Percentiles rank a stretch among this genome's conserved stretches.
Evolutionary conservation across 2,329 filamentous ascomycete species (phyloP).

Genomic region (Fusarium citri): DNA sequence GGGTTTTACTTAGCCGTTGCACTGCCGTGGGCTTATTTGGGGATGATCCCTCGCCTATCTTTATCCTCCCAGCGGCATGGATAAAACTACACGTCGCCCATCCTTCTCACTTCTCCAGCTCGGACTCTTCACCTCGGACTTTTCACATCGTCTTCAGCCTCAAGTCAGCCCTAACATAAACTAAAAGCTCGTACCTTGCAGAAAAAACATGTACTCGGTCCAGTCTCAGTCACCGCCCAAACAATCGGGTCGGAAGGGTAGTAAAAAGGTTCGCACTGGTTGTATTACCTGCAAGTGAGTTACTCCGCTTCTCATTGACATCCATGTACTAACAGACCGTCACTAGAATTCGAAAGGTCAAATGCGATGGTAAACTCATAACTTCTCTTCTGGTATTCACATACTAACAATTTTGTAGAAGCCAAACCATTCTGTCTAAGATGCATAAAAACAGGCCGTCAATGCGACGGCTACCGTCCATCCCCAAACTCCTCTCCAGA

Average conservation of each 20-base stretch:
- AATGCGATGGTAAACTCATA: constrained; percentile 13
- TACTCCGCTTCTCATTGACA: background rate
- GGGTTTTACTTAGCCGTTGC: background rate
- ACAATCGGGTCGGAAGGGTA: constrained; percentile 54
- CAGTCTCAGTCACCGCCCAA: constrained; percentile 16
- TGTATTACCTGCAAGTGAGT: constrained; percentile 68
- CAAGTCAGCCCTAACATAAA: background rate
- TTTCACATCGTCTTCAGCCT: background rate
- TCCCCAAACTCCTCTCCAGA: constrained; percentile 33
- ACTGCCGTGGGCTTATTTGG: background rate
- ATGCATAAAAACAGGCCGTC: constrained; percentile 66
- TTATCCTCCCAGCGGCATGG: constrained; percentile 4
- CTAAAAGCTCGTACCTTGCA: background rate
- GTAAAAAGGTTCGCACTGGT: constrained; percentile 61
- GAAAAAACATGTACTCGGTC: constrained; percentile 11
- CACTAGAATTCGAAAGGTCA: constrained; percentile 22
- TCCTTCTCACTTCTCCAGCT: constrained; percentile 18
- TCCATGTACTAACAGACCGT: background rate
- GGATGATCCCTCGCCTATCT: background rate
- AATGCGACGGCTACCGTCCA: constrained; percentile 65
- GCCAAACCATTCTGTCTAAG: constrained; percentile 63
- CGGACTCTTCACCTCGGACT: constrained; percentile 8
- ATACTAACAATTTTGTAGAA: constrained; percentile 49
- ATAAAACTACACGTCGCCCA: constrained; percentile 25
- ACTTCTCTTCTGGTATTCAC: background rate